Evolutionary conservation across 495 filamentous ascomycete species (phyloP).

Genomic region (Poronia punctata): DNA sequence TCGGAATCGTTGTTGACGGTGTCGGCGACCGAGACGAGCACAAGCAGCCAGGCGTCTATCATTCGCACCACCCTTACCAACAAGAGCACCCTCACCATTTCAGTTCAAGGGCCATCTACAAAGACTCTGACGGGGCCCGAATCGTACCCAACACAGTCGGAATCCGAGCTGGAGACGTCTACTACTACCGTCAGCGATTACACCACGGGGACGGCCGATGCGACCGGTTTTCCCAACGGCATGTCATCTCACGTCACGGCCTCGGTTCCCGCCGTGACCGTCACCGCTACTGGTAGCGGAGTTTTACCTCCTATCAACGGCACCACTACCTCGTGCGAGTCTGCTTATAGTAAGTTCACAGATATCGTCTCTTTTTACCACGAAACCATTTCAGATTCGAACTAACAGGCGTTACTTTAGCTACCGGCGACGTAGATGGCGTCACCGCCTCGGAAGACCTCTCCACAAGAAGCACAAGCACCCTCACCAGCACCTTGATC

Average conservation of each 20-base stretch:
- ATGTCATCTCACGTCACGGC: not conserved
- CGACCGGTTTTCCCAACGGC: too few relatives aligned
- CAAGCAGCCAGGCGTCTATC: too few relatives aligned
- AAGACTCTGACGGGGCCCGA: too few relatives aligned
- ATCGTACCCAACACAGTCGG: too few relatives aligned
- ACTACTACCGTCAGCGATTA: too few relatives aligned
- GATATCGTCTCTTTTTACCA: not conserved
- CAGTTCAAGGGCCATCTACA: too few relatives aligned
- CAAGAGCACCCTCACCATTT: not conserved
- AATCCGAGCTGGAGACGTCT: too few relatives aligned
- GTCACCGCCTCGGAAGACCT: slow-evolving; percentile 1
- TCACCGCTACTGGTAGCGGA: not conserved
- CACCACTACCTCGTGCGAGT: slow-evolving; percentile 1
- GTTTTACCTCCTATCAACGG: not conserved
- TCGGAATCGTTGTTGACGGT: too few relatives aligned
- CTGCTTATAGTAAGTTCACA: slow-evolving; percentile 3
- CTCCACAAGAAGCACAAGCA: not conserved
- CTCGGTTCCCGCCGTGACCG: not conserved
- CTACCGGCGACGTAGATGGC: slow-evolving; percentile 3
- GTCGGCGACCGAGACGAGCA: too few relatives aligned
- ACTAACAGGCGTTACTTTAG: slow-evolving; percentile 1
- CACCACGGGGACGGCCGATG: too few relatives aligned
- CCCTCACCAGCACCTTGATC: not conserved
- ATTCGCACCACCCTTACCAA: slow-evolving; percentile 2
- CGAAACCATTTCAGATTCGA: not conserved